These are phyloP conservation scores for Plectranthus barbatus DNA, from an alignment of 257 asterid genomes.

Conservation along the genomic window DNA sequence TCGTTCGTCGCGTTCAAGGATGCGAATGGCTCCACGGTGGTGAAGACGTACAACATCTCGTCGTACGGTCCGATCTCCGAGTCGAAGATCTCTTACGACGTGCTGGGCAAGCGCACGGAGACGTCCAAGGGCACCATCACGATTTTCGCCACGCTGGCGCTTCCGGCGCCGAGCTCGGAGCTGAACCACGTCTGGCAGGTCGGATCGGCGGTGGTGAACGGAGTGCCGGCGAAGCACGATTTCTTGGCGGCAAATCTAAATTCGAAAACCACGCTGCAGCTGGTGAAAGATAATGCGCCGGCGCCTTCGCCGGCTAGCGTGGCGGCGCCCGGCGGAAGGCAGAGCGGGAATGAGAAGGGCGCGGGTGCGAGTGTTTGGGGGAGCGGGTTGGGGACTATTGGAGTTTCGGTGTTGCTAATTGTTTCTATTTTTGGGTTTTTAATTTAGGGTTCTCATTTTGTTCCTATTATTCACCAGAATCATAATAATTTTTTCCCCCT, in stretches of 20 bases:
- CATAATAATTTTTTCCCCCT: neutral
- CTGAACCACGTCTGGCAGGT: constrained; percentile 78
- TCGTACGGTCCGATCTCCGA: constrained; percentile 28
- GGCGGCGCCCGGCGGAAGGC: constrained; percentile 5
- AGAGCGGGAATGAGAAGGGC: neutral
- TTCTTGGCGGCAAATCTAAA: constrained; percentile 33
- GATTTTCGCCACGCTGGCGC: constrained; percentile 50
- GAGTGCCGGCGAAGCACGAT: constrained; percentile 41
- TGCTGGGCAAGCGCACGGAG: constrained; percentile 36
- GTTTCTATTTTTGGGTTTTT: constrained; percentile 11
- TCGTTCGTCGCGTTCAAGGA: constrained; percentile 43
- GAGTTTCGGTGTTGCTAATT: constrained; percentile 14
- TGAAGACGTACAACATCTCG: constrained; percentile 46
- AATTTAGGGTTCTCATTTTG: neutral
- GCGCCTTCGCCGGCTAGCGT: constrained; percentile 6
- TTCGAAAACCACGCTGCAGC: constrained; percentile 29
- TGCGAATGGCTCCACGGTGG: constrained; percentile 35
- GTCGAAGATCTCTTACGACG: constrained; percentile 41
- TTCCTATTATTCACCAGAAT: neutral
- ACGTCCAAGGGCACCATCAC: constrained; percentile 29
- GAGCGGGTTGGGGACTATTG: constrained; percentile 6
- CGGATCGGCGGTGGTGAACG: constrained; percentile 32
- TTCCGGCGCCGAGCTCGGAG: constrained; percentile 30
- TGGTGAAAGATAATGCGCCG: constrained; percentile 9
- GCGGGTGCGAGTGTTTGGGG: constrained; percentile 10